phyloP scores from a whole-genome alignment of 306 rosid species.

The Begonia loranthoides region DNA sequence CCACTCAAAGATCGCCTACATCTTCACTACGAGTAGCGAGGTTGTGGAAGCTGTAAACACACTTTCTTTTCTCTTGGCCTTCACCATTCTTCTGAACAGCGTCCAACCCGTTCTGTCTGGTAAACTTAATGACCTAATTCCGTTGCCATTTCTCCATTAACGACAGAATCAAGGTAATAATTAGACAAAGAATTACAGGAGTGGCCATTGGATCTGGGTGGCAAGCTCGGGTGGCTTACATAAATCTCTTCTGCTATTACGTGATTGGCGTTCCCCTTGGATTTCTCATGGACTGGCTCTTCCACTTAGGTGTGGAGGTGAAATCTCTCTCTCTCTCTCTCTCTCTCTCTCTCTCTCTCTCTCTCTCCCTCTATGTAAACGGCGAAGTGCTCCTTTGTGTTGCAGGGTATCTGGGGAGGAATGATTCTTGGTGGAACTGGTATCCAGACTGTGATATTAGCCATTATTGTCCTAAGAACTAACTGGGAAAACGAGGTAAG shows the following conservation, averaged over 20 bases:
- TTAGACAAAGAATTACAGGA: constrained; percentile 12
- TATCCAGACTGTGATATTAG: constrained; percentile 37
- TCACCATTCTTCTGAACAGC: constrained; percentile 2
- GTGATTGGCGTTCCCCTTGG: constrained; percentile 21
- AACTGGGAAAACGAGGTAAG: constrained; percentile 63
- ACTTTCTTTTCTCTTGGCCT: not conserved
- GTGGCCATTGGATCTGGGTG: constrained; percentile 58
- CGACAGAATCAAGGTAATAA: no score
- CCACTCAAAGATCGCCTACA: not conserved
- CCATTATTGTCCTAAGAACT: constrained; percentile 21
- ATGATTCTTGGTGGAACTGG: constrained; percentile 79
- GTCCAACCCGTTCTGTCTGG: constrained; percentile 60
- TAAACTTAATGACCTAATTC: not conserved
- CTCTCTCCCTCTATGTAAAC: not conserved
- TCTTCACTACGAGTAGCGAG: not conserved
- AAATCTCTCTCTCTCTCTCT: not conserved
- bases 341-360: constrained; percentile 1
- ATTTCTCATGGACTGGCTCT: constrained; percentile 4
- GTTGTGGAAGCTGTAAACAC: not conserved
- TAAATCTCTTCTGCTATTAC: constrained; percentile 39
- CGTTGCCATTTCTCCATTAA: not conserved
- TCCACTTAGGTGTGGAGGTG: constrained; percentile 17
- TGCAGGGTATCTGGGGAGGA: constrained; percentile 70
- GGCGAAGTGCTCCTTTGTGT: no score
- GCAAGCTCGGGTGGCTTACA: constrained; percentile 42